Base-by-base conservation (phyloP, 495 filamentous ascomycete genomes). In the Hyaloscypha bicolor region DNA sequence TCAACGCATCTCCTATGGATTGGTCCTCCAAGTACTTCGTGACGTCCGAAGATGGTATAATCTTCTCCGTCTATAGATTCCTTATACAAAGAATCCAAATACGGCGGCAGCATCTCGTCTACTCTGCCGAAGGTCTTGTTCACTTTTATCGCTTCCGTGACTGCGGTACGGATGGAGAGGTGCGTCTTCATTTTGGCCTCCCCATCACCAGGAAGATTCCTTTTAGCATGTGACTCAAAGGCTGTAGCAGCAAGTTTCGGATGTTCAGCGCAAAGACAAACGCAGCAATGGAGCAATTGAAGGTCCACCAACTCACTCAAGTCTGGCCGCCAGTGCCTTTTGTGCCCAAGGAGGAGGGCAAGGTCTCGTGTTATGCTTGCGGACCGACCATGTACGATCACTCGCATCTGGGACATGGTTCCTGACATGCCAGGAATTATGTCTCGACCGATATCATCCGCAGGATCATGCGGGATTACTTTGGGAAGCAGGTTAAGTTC, bases 171-270 rank as follows among this genome's bases (percentile, higher is more conserved):
- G 3, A 92, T 96, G 73, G 86, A 90, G 63, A 97, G 86, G 71
- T 97, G 93, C 93, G 97, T 97, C 74, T 96, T 97, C 60, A 92
- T 78, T 81, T 97, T 98, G 3, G 96, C 90, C 64, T 90, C 87
- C 55, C 85, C 83, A 68, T 96, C 92, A 9, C 87, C 79, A 30
- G 80, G n/a, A n/a, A n/a, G n/a, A n/a, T n/a, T n/a, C n/a, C n/a
- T n/a, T n/a, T n/a, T n/a, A n/a, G n/a, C n/a, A n/a, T n/a, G n/a
- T n/a, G n/a, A n/a, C n/a, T n/a, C n/a, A n/a, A n/a, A n/a, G n/a
- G n/a, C n/a, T n/a, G n/a, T n/a, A n/a, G n/a, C n/a, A n/a, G n/a
- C n/a, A n/a, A n/a, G n/a, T n/a, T n/a, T n/a, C n/a, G 65, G 19
- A 77, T 67, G 35, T 84, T 72, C 31, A 73, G 37, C 11, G 42